Base-by-base conservation (phyloP, 257 asterid species). In the Cruciata laevipes region DNA sequence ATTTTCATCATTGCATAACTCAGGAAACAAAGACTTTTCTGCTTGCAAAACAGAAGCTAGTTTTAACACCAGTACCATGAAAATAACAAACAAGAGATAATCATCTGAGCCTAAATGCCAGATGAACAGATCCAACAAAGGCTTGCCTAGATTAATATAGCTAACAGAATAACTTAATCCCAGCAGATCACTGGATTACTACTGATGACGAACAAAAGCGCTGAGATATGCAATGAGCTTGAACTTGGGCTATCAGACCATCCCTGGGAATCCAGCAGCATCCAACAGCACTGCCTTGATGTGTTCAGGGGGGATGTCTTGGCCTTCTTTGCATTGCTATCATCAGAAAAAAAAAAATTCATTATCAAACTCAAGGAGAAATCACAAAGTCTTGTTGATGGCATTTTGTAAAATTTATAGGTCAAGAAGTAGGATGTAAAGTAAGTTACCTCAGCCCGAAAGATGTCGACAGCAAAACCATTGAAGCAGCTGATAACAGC, bases 401-500 rank as follows among this genome's bases (percentile, higher is more conserved):
- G 17, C 3, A 13, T 51, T n/a, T 27, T 51, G 0, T 51, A 18
- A 51, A 18, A 51, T 51, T 51, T 20, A 7, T 53, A 53, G 60
- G 60, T 68, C 18, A 42, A 61, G 6, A 37, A 17, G 20, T 53
- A 21, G 56, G 20, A 61, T 42, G 61, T 14, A 66, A 20, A 55
- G 73, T 77, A n/a, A n/a, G n/a, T n/a, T n/a, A 89, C 97, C 97
- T 90, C 96, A 17, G 95, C 96, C 23, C 95, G 87, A 75, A 88
- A 90, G 63, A 88, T 88, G 76, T 90, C 96, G 80, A 90, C 64
- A 33, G 96, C 95, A 66, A 90, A 90, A 16, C 97, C 97, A 56
- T 86, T 90, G 85, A 90, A 88, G 77, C 97, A 90, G 84, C 97
- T 90, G 74, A 90, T 88, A n/a, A 90, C 97, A 44, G 97, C 97